Base-by-base conservation (phyloP, 1,139 yeast species). In the Taphrina wiesneri region DNA sequence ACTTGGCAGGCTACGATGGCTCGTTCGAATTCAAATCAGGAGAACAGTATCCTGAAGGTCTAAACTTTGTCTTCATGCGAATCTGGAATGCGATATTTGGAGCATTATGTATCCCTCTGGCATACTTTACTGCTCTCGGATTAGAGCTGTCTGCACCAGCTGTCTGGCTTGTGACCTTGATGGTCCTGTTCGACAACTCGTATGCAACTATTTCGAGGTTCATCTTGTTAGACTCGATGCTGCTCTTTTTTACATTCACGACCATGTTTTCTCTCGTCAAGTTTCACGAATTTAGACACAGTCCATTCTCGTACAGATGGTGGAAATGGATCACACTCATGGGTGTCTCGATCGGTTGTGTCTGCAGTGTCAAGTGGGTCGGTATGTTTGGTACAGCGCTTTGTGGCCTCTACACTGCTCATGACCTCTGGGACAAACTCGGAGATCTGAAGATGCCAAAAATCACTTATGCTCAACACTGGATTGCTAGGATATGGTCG, bases 21-120 rank as follows among this genome's bases (percentile, higher is more conserved):
- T 86, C 96, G 1, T 95, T 95, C 86, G 95, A 87, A 73, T 95
- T 95, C 79, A 92, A 91, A 60, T 87, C 96, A 64, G 97, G 99
- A 67, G 84, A 85, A 67, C 78, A 77, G 65, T 95, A 87, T 78
- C 99, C 99, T 15, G 96, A 88, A 43, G 85, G 87, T 75, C 82
- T 92, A 69, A 90, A 91, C 78, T 95, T 81, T 77, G 89, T 92
- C 69, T 86, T 87, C 71, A 95, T 95, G 99, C 85, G 99, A 78
- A 77, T 90, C 65, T 93, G 95, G 82, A 91, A 95, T 76, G 96
- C 98, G 61, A 77, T 87, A 61, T 93, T 93, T 79, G 88, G 96
- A 67, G 90, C 96, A 1, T 79, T 90, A 68, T 88, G 96, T 79
- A 96, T 91, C 52, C 99, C 99, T 17, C 78, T 91, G 72, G 97